A percentile compares a stretch with the other conserved stretches of the same genome.
phyloP scores from a whole-genome alignment of 306 rosid species.

The Dryas octopetala region DNA sequence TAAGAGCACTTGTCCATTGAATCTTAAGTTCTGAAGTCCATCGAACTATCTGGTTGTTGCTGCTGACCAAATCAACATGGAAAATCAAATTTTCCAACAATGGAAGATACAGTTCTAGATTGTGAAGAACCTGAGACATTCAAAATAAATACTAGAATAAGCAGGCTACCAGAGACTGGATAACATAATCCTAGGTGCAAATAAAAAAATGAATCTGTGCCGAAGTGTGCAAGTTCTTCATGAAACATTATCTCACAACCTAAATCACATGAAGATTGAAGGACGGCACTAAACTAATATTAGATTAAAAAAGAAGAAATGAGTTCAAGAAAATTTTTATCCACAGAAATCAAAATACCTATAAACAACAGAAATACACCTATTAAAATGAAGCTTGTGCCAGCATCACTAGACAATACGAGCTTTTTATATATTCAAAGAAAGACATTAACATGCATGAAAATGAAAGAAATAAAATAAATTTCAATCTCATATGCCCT shows the following conservation, averaged over 20 bases:
- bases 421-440: not conserved
- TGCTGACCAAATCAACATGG: slow-evolving; percentile 30
- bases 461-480: not conserved
- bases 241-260: slow-evolving; percentile 2
- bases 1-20: slow-evolving; percentile 65
- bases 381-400: not conserved
- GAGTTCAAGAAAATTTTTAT: not conserved
- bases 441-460: not conserved
- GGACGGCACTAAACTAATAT: not conserved
- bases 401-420: not conserved
- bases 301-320: not conserved
- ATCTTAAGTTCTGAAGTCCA: slow-evolving; percentile 53
- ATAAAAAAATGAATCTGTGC: not conserved
- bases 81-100: slow-evolving; percentile 57
- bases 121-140: slow-evolving; percentile 60
- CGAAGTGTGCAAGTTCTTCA: not conserved
- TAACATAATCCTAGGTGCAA: not conserved
- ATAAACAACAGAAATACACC: not conserved
- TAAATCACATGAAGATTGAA: not conserved
- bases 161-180: not conserved
- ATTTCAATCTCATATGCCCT: not conserved
- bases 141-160: slow-evolving; percentile 17
- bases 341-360: not conserved
- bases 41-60: slow-evolving; percentile 26
- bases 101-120: slow-evolving; percentile 64